Percentiles rank a stretch among this genome's conserved stretches.
phyloP scores from a whole-genome alignment of 768 basidiomycete genomes.

The Heimioporus sp. region DNA sequence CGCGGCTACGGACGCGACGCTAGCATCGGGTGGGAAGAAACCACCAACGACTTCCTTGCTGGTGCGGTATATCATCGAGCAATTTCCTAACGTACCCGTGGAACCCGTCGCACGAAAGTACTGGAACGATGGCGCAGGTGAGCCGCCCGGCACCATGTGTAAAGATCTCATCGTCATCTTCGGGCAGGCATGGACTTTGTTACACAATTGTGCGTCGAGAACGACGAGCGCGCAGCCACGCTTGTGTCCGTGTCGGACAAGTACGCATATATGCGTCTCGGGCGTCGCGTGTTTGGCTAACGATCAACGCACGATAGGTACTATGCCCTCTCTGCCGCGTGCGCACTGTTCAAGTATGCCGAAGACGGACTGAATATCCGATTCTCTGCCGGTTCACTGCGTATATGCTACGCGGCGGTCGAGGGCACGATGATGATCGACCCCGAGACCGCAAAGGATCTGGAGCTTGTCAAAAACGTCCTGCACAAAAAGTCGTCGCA shows the following conservation, averaged over 20 bases:
- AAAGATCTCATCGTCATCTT: background rate
- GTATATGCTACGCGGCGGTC: slow-evolving; percentile 72
- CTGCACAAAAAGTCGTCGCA: slow-evolving; percentile 62
- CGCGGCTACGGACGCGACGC: slow-evolving; percentile 50
- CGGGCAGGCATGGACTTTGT: slow-evolving; percentile 72
- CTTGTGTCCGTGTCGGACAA: slow-evolving; percentile 79
- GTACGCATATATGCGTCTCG: slow-evolving; percentile 43
- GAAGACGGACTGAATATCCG: slow-evolving; percentile 67
- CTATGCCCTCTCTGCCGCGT: slow-evolving; percentile 82
- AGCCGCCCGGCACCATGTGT: background rate
- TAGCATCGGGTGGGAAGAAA: slow-evolving; percentile 44
- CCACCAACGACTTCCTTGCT: slow-evolving; percentile 54
- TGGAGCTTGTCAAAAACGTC: slow-evolving; percentile 85
- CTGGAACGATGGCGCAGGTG: slow-evolving; percentile 85
- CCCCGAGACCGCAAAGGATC: slow-evolving; percentile 79
- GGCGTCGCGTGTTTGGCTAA: slow-evolving; percentile 1
- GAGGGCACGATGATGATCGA: slow-evolving; percentile 97
- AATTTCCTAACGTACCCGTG: slow-evolving; percentile 64
- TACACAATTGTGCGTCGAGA: slow-evolving; percentile 72
- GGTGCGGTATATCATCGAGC: slow-evolving; percentile 70
- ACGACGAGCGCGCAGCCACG: slow-evolving; percentile 79
- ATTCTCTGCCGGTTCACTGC: slow-evolving; percentile 67
- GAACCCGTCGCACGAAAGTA: slow-evolving; percentile 75
- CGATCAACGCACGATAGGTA: slow-evolving; percentile 49
- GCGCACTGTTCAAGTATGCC: slow-evolving; percentile 85